Percentiles rank a stretch among this genome's conserved stretches.
These are phyloP conservation scores for Lactarius tabidus DNA, from an alignment of 768 basidiomycete species.

Conservation along the genomic window DNA sequence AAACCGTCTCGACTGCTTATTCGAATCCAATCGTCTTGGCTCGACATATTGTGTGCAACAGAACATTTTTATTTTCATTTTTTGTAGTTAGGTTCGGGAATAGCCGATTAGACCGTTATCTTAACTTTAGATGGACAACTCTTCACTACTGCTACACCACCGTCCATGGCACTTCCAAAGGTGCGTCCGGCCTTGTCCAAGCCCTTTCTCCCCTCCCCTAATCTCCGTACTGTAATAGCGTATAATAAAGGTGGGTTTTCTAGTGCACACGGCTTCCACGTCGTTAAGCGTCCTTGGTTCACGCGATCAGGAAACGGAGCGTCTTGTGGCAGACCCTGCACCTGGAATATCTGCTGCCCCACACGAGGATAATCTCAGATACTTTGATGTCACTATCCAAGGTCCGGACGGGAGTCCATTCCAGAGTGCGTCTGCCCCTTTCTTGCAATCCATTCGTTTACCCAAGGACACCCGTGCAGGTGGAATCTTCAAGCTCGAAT, in stretches of 20 bases:
- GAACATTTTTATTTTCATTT: background rate
- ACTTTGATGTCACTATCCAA: slow-evolving; percentile 97
- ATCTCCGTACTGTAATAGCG: slow-evolving; percentile 35
- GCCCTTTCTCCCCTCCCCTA: background rate
- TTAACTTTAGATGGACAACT: background rate
- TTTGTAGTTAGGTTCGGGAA: background rate
- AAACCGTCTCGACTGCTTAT: slow-evolving; percentile 77
- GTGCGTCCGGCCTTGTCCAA: slow-evolving; percentile 30
- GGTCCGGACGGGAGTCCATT: slow-evolving; percentile 96
- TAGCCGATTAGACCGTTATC: slow-evolving; percentile 5
- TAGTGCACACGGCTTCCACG: background rate
- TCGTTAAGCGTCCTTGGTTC: background rate
- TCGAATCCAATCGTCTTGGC: slow-evolving; percentile 62
- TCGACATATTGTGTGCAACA: slow-evolving; percentile 9
- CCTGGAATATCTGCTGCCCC: slow-evolving; percentile 95
- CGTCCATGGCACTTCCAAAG: slow-evolving; percentile 52
- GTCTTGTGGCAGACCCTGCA: slow-evolving; percentile 92
- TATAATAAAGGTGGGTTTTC: slow-evolving; percentile 47
- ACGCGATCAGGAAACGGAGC: slow-evolving; percentile 84
- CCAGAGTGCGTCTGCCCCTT: slow-evolving; percentile 41
- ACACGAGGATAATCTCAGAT: slow-evolving; percentile 95
- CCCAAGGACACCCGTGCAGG: slow-evolving; percentile 41
- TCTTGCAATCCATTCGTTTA: background rate
- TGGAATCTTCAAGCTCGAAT: slow-evolving; percentile 91
- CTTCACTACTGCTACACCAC: background rate